Evolutionary conservation across 805 yeast genomes (phyloP).

Genomic region (Candida loeiensis): DNA sequence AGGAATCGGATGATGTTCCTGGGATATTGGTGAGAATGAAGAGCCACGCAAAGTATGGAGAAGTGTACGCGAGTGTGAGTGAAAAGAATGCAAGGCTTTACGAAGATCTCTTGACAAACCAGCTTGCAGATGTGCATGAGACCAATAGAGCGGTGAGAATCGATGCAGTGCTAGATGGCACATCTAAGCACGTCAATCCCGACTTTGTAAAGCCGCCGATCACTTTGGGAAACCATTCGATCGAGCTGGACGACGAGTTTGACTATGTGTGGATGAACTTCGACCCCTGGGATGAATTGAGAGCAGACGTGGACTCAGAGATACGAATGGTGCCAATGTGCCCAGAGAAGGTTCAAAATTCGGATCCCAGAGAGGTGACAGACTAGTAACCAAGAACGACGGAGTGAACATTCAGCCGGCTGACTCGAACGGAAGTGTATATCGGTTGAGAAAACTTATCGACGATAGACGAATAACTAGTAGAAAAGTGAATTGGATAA

Average conservation of each 20-base stretch:
- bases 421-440: too few species aligned
- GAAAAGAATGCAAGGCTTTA: slow-evolving; percentile 22
- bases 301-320: slow-evolving; percentile 36
- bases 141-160: slow-evolving; percentile 35
- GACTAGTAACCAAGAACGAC: too few species aligned
- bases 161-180: slow-evolving; percentile 34
- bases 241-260: slow-evolving; percentile 41
- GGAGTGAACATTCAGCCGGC: too few species aligned
- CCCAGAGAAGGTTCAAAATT: neutral
- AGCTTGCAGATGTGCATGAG: slow-evolving; percentile 32
- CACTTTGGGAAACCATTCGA: slow-evolving; percentile 31
- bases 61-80: slow-evolving; percentile 26
- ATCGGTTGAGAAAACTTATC: too few species aligned
- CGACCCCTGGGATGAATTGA: slow-evolving; percentile 46
- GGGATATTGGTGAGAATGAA: slow-evolving; percentile 12
- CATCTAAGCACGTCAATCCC: slow-evolving; percentile 21
- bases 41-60: slow-evolving; percentile 24
- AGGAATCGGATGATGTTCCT: neutral
- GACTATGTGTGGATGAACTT: slow-evolving; percentile 42
- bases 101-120: slow-evolving; percentile 19
- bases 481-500: too few species aligned
- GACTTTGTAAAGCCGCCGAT: slow-evolving; percentile 35
- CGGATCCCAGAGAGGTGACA: too few species aligned
- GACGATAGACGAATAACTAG: too few species aligned
- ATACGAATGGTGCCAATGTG: slow-evolving; percentile 33